These are phyloP conservation scores for Bremia lactucae DNA, from an alignment of 352 stramenopile species.

Conservation along the genomic window DNA sequence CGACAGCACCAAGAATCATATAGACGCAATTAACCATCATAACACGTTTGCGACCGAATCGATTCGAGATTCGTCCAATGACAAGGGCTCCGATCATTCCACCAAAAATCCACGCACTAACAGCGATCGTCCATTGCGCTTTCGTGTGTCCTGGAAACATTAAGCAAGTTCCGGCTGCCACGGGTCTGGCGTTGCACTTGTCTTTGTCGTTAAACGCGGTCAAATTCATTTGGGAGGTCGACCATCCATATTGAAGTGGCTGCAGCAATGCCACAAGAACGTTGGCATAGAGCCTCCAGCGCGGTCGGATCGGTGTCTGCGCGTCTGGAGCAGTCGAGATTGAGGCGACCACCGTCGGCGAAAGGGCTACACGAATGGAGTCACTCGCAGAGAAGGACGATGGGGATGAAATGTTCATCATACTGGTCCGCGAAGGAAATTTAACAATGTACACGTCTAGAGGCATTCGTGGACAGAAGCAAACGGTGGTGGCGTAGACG, in stretches of 20 bases:
- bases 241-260: background rate
- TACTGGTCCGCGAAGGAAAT: too few species aligned
- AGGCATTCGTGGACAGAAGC: too few species aligned
- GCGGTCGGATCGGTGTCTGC: background rate
- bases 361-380: too few species aligned
- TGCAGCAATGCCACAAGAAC: constrained; percentile 1
- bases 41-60: constrained; percentile 21
- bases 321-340: too few species aligned
- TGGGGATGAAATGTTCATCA: too few species aligned
- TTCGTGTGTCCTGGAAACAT: constrained; percentile 3
- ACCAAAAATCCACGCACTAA: background rate
- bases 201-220: background rate
- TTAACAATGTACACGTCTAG: too few species aligned
- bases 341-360: too few species aligned
- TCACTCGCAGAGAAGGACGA: too few species aligned
- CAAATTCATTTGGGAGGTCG: background rate
- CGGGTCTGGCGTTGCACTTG: background rate
- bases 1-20: constrained; percentile 24
- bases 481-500: too few species aligned
- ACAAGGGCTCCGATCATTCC: constrained; percentile 11
- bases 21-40: constrained; percentile 6
- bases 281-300: constrained; percentile 2
- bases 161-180: constrained; percentile 1
- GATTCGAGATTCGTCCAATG: constrained; percentile 20
- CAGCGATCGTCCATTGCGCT: background rate